Conservation (phyloP, 1,284 basidiomycete species). For the Cystobasidium sp. region DNA sequence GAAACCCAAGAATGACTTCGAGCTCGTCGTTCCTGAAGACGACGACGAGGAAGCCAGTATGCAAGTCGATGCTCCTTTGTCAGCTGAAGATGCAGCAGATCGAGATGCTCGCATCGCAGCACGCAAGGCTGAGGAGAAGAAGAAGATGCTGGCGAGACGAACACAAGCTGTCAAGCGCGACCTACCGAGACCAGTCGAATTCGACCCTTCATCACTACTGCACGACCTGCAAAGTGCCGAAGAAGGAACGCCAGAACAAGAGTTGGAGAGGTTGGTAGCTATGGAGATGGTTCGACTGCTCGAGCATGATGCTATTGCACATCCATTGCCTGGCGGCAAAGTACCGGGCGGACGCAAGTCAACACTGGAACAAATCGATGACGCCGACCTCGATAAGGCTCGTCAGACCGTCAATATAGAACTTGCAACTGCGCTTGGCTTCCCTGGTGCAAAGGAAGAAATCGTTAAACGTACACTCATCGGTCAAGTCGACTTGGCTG, state of each 20-base stretch:
- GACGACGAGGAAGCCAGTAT: slow-evolving; percentile 63
- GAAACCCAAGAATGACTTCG: slow-evolving; percentile 96
- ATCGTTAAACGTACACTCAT: slow-evolving; percentile 76
- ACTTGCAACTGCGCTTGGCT: slow-evolving; percentile 76
- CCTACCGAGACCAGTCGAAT: slow-evolving; percentile 82
- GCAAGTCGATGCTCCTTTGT: slow-evolving; percentile 54
- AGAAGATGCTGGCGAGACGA: slow-evolving; percentile 75
- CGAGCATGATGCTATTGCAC: slow-evolving; percentile 82
- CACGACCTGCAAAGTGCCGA: slow-evolving; percentile 65
- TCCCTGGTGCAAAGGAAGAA: slow-evolving; percentile 77
- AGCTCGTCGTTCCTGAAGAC: slow-evolving; percentile 86
- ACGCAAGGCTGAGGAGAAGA: slow-evolving; percentile 74
- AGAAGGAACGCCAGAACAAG: slow-evolving; percentile 57
- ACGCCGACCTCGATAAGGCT: slow-evolving; percentile 76
- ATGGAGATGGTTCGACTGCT: slow-evolving; percentile 78
- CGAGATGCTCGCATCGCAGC: slow-evolving; percentile 78
- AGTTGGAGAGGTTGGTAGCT: slow-evolving; percentile 70
- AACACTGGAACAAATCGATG: slow-evolving; percentile 79
- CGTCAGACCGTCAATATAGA: slow-evolving; percentile 76
- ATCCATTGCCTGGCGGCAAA: slow-evolving; percentile 84
- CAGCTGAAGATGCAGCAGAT: slow-evolving; percentile 88
- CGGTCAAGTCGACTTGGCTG: slow-evolving; percentile 66
- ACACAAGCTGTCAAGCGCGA: slow-evolving; percentile 79
- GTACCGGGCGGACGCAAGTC: slow-evolving; percentile 73
- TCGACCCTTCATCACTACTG: slow-evolving; percentile 72